Conservation (phyloP, 495 filamentous ascomycete genomes). For the Filosporella fistucella region DNA sequence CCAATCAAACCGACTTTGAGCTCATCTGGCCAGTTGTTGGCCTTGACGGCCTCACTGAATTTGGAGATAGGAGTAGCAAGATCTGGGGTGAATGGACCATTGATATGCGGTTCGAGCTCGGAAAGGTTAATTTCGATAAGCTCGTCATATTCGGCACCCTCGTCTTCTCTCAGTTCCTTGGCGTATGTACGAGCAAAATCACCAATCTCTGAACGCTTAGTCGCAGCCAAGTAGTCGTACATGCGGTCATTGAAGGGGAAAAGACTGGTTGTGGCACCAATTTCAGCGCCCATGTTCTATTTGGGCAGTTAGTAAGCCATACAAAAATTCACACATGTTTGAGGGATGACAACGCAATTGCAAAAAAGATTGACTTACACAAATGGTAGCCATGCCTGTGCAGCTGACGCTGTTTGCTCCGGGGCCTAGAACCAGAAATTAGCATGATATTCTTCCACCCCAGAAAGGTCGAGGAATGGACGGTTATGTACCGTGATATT, state of each 20-base stretch:
- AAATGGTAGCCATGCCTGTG: constrained; percentile 66
- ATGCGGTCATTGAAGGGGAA: constrained; percentile 99
- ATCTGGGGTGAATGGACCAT: constrained; percentile 99
- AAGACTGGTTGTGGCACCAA: constrained; percentile 94
- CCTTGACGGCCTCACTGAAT: constrained; percentile 90
- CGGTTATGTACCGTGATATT: too few species aligned
- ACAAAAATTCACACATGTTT: too few species aligned
- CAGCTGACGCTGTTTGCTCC: constrained; percentile 65
- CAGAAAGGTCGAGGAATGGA: too few species aligned
- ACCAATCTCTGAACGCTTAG: constrained; percentile 86
- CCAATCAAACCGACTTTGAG: constrained; percentile 95
- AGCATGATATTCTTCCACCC: not conserved
- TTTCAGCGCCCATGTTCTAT: constrained; percentile 56
- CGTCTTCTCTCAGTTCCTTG: constrained; percentile 81
- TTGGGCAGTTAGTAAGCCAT: not conserved
- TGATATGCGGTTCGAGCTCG: constrained; percentile 96
- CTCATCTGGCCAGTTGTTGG: constrained; percentile 95
- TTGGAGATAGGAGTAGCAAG: constrained; percentile 96
- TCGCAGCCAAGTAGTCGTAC: constrained; percentile 92
- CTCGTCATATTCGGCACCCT: constrained; percentile 95
- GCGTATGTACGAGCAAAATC: constrained; percentile 84
- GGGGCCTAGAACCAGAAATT: constrained; percentile 43
- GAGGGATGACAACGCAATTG: too few species aligned
- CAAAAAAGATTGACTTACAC: constrained; percentile 31
- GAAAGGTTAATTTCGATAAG: constrained; percentile 92